Base-by-base conservation (phyloP, 306 rosid genomes). In the Arachis stenosperma region DNA sequence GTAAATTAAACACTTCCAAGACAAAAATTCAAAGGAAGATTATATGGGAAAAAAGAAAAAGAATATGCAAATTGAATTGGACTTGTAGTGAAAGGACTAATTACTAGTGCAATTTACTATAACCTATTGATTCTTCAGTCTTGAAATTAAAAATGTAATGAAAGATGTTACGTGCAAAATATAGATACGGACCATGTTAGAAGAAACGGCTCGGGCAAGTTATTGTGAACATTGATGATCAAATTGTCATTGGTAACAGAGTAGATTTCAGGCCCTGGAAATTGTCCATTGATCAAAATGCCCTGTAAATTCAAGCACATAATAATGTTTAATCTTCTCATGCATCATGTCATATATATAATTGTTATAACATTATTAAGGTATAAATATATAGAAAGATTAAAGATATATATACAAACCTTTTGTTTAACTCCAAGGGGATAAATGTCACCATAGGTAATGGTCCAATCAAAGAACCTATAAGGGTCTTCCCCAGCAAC, bases 221-320 rank as follows among this genome's bases (percentile, higher is more conserved):
- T 88, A 71, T 93, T 93, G 54, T 81, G 82, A 3, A 93, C 93
- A 65, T 93, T 93, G 52, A 93, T 88, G 67, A 90, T 84, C 73
- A 93, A 76, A 62, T 93, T 93, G 86, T 93, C 93, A 54, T 93
- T 93, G 62, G 98, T 93, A 30, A 90, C 96, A 1, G 93, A 79
- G 9, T 83, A 87, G 9, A 93, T 82, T 22, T 90, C 89, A 0
- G 98, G 98, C 7, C 98, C 98, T 3, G 97, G 98, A 75, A 90
- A 93, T 62, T 88, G 90, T 0, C 98, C 98, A 62, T 93, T 90
- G 8, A 93, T 88, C 1, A 90, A 88, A 83, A 93, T 93, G 0
- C 97, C 98, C 98, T 90, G 79, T 60, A 7, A 51, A 47, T 47
- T 47, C 4, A 47, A 9, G 52, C 13, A 11, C 4, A 33, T 33